Evolutionary conservation across 2,329 filamentous ascomycete genomes (phyloP).

Genomic region (Chrysoporthe cubensis): DNA sequence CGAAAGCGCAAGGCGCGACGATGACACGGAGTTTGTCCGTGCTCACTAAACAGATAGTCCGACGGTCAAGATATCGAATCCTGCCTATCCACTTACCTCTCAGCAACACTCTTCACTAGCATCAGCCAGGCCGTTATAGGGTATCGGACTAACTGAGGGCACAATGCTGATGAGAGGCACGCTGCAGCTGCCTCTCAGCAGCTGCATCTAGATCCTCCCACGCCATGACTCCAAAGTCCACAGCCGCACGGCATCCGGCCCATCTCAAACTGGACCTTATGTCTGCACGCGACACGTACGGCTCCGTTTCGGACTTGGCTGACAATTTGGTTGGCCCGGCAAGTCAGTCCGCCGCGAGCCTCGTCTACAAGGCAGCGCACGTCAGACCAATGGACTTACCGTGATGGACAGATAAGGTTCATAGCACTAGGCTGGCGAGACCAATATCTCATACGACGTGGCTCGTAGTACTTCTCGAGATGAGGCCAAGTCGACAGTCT

Average conservation of each 20-base stretch:
- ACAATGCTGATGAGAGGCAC: background rate
- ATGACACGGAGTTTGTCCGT: background rate
- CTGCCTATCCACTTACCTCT: background rate
- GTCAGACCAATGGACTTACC: conserved; percentile 2
- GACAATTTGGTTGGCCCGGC: background rate
- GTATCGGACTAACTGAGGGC: background rate
- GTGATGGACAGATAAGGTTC: background rate
- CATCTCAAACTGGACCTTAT: background rate
- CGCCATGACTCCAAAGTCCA: background rate
- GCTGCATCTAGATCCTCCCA: background rate
- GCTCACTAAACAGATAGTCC: background rate
- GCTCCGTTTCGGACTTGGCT: background rate
- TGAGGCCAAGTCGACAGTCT: background rate
- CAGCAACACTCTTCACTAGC: background rate
- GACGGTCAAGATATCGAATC: background rate
- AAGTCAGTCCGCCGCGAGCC: background rate
- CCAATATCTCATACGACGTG: background rate
- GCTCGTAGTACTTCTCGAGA: background rate
- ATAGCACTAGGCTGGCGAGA: background rate
- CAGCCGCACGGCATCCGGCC: background rate
- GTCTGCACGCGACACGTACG: background rate
- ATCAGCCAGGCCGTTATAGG: too few species aligned
- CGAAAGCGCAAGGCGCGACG: background rate
- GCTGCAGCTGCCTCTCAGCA: background rate
- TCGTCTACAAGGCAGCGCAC: background rate